A percentile compares a stretch with the other conserved stretches of the same genome.
phyloP scores from a whole-genome alignment of 768 basidiomycete genomes.

The Hysterangium stoloniferum region DNA sequence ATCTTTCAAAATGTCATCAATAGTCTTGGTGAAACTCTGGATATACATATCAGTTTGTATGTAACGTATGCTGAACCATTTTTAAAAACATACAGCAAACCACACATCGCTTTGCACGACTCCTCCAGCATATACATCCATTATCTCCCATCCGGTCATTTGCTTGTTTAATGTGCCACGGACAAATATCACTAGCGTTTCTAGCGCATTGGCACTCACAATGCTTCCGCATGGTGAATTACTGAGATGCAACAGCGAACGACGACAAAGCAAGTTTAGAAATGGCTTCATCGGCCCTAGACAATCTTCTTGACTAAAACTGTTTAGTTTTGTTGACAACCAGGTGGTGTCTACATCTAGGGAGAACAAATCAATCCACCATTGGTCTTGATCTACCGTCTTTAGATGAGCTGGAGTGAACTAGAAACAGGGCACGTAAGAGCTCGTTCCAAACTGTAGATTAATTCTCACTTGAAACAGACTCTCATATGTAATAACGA shows the following conservation, averaged over 20 bases:
- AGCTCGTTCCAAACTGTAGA: background rate
- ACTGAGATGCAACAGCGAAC: slow-evolving; percentile 28
- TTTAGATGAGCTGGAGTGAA: background rate
- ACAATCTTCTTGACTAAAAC: slow-evolving; percentile 42
- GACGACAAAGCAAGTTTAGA: slow-evolving; percentile 38
- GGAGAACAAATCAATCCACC: slow-evolving; percentile 47
- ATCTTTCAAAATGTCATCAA: slow-evolving; percentile 42
- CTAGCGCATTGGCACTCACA: slow-evolving; percentile 38
- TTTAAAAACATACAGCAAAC: slow-evolving; percentile 39
- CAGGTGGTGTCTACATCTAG: slow-evolving; percentile 45
- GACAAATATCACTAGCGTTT: slow-evolving; percentile 41
- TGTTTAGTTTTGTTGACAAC: slow-evolving; percentile 32
- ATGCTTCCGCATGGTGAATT: slow-evolving; percentile 30
- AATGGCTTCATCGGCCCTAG: slow-evolving; percentile 42
- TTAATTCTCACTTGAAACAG: slow-evolving; percentile 34
- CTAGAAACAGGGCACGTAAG: background rate
- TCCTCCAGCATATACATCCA: slow-evolving; percentile 60
- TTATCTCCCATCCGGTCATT: slow-evolving; percentile 62
- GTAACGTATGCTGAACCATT: background rate
- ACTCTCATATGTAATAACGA: slow-evolving; percentile 38
- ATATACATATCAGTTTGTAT: background rate
- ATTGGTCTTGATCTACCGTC: slow-evolving; percentile 28
- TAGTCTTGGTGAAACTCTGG: slow-evolving; percentile 42
- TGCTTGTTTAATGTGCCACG: slow-evolving; percentile 48
- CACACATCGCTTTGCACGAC: slow-evolving; percentile 48